Evolutionary conservation across 2,329 filamentous ascomycete genomes (phyloP).

Genomic region (Endothia cerciana): DNA sequence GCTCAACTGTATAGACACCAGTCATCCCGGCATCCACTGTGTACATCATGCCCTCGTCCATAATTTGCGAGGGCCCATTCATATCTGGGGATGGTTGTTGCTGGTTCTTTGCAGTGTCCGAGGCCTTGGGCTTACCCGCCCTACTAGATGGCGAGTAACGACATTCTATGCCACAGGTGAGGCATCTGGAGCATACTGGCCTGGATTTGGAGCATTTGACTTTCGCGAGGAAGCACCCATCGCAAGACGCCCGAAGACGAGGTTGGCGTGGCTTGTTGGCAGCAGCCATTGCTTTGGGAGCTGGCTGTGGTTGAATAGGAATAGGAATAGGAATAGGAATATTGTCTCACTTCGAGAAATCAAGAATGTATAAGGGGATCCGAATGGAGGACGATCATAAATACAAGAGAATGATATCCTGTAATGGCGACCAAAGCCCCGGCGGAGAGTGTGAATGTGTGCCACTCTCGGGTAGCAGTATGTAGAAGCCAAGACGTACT

Average conservation of each 20-base stretch:
- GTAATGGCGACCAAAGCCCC: not conserved
- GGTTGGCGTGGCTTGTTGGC: constrained; percentile 43
- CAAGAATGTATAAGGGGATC: not conserved
- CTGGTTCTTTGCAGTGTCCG: constrained; percentile 36
- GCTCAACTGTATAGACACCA: constrained; percentile 43
- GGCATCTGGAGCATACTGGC: constrained; percentile 57
- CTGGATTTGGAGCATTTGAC: constrained; percentile 59
- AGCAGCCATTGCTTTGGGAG: constrained; percentile 30
- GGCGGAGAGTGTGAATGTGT: not conserved
- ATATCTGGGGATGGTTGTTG: constrained; percentile 29
- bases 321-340: not conserved
- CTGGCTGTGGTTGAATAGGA: not conserved
- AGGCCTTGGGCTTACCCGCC: constrained; percentile 53
- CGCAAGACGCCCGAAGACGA: constrained; percentile 54
- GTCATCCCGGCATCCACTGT: constrained; percentile 34
- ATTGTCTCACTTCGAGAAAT: not conserved
- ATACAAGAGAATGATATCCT: not conserved
- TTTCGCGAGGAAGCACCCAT: constrained; percentile 59
- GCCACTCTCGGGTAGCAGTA: constrained; percentile 1
- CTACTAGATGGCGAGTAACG: constrained; percentile 57
- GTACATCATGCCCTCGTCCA: constrained; percentile 39
- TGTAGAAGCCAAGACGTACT: not conserved
- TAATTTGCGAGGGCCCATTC: constrained; percentile 33
- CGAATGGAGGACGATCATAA: not conserved
- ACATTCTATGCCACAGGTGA: constrained; percentile 53